Evolutionary conservation across 306 rosid species (phyloP).

Genomic region (Prunus salicina): DNA sequence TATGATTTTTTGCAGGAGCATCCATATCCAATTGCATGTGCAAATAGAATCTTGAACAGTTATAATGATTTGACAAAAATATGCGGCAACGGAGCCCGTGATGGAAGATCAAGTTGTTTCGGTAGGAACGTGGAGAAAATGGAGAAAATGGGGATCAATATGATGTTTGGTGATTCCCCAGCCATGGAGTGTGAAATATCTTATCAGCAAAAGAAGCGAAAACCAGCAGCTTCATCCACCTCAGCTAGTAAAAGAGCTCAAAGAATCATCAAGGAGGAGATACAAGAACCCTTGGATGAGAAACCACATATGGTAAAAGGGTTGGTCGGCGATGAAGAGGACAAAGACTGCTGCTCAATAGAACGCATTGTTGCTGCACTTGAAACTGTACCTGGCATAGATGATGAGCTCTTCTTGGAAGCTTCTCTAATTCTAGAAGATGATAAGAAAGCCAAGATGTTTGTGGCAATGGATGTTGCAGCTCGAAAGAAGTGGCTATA

Average conservation of each 20-base stretch:
- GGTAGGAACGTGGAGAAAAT: conserved; percentile 18
- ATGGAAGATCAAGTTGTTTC: conserved; percentile 12
- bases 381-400: conserved; percentile 47
- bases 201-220: conserved; percentile 29
- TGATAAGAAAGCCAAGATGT: conserved; percentile 49
- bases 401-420: conserved; percentile 52
- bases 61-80: conserved; percentile 32
- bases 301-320: conserved; percentile 8
- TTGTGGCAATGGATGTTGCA: conserved; percentile 52
- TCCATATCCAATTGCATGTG: conserved; percentile 21
- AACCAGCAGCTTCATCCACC: conserved; percentile 25
- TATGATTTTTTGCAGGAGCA: conserved; percentile 33
- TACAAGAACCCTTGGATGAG: conserved; percentile 23
- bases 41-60: conserved; percentile 27
- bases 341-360: conserved; percentile 33
- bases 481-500: conserved; percentile 49
- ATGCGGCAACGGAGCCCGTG: conserved; percentile 13
- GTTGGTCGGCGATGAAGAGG: conserved; percentile 5
- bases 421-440: conserved; percentile 55
- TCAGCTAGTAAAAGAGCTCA: conserved; percentile 22
- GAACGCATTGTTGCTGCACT: conserved; percentile 59
- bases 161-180: conserved; percentile 13
- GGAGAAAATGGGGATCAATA: conserved; percentile 10
- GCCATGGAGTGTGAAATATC: conserved; percentile 17
- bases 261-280: conserved; percentile 22